Base-by-base conservation (phyloP, 257 asterid species). In the Marsdenia floribunda region DNA sequence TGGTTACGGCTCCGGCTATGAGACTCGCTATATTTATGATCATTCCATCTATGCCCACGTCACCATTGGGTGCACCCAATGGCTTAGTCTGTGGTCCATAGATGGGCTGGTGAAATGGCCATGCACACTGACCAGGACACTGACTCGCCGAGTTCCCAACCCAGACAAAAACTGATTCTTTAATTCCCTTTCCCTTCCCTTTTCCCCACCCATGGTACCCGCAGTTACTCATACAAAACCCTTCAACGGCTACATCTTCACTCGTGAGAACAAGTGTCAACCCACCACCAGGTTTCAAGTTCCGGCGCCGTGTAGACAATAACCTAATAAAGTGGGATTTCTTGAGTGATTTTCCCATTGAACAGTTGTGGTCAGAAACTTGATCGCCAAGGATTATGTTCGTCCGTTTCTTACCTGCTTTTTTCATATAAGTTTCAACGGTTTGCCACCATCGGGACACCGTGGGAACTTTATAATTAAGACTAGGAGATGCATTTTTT, bases 71-170 rank as follows among this genome's bases (percentile, higher is more conserved):
- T 3, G 86, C 82, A 1, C 60, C 73, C 74, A 80, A 38, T 44
- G 86, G 84, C 68, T 35, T 4, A 19, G 77, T 76, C 65, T 82
- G 86, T 1, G 83, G 76, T 1, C 80, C 80, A 19, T 77, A 77
- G 57, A 61, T 54, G 19, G 80, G 82, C 49, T 73, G 71, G 65
- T 65, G 52, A 69, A 78, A 78, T 14, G 81, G 81, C 81, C 77
- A 78, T 5, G 82, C 78, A 44, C 82, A 78, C 50, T 73, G 78
- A 50, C 82, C 82, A 4, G 84, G 84, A 68, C 82, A 80, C 79
- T 80, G 84, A 63, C 68, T 81, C 73, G 19, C 76, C 74, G 82
- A 80, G 76, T 83, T 78, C 1, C 87, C 83, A 5, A 80, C 87
- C 75, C 84, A 81, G 12, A 80, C 60, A 35, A 58, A 80, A 7